Evolutionary conservation across 345 rosid species (phyloP), one percentile per base, ranked within the genome.

Genomic region (Moringa oleifera): DNA sequence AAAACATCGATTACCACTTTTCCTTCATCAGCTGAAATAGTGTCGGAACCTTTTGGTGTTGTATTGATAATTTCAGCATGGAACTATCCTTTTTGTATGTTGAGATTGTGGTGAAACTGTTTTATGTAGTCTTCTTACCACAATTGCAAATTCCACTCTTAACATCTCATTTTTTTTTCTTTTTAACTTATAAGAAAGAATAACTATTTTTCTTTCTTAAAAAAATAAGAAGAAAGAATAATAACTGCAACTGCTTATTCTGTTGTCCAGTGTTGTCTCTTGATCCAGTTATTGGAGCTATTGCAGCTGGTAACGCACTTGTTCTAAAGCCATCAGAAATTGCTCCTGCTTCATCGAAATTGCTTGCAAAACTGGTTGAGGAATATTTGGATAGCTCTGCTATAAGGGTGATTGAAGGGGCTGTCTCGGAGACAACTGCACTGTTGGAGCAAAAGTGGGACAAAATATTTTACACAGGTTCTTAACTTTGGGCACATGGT

Each of bases 381-480:
- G 67, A 83, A 68, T 89, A 91, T 69, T 64, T 95, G 73, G 99
- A 95, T 71, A 18, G 47, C 64, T 87, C 89, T 53, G 73, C 79
- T 25, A 78, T 95, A 52, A 83, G 73, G 73, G 95, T 95, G 65
- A 85, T 95, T 10, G 96, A 89, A 80, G 97, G 97, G 24, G 79
- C 88, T 62, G 90, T 82, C 62, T 52, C 76, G 51, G 97, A 89
- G 79, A 89, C 93, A 60, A 60, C 87, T 64, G 83, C 85, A 6
- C 75, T 95, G 20, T 79, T 95, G 52, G 97, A 91, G 57, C 99
- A 95, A 52, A 95, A 85, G 67, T 95, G 97, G 99, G 95, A 95
- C 76, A 95, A 95, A 72, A 95, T 95, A 72, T 74, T 85, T 62
- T 95, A 91, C 69, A 95, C 99, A 84, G 99, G 99, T 95, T 68